Percentiles rank a stretch among this genome's conserved stretches.
Evolutionary conservation across 23 red algal genomes (phyloP).

Genomic region (Gracilaria vermiculophylla): DNA sequence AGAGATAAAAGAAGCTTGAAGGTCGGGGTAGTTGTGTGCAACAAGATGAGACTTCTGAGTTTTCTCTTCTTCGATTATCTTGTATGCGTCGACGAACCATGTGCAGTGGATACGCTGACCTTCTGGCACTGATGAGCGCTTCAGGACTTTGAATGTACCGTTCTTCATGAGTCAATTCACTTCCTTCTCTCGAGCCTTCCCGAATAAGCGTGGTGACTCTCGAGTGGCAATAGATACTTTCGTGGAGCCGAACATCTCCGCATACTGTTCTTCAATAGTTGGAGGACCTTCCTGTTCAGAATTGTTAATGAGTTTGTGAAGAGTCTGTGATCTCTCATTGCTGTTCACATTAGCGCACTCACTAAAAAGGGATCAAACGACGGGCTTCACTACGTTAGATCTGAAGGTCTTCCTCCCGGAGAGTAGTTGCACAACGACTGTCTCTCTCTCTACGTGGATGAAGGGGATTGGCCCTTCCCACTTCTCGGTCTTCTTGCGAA

Average conservation of each 20-base stretch:
- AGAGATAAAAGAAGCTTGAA: not conserved
- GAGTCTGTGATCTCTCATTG: too few species aligned
- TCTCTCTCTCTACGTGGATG: slow-evolving; percentile 23
- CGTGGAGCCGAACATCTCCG: too few species aligned
- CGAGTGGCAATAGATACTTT: too few species aligned
- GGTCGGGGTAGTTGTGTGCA: slow-evolving; percentile 13
- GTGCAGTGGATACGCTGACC: slow-evolving; percentile 8
- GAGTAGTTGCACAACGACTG: slow-evolving; percentile 28
- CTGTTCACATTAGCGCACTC: too few species aligned
- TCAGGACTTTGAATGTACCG: slow-evolving; percentile 33
- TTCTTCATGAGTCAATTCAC: not conserved
- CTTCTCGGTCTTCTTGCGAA: not conserved
- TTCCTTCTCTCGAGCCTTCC: not conserved
- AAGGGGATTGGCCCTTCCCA: slow-evolving; percentile 36
- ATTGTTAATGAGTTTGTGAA: too few species aligned
- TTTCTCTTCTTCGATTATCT: not conserved
- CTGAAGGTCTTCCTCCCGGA: slow-evolving; percentile 18
- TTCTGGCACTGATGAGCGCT: not conserved
- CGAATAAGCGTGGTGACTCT: too few species aligned
- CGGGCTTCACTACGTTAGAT: slow-evolving; percentile 17
- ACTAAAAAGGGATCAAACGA: not conserved
- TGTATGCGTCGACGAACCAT: not conserved
- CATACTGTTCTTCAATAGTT: too few species aligned
- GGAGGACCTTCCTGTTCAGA: too few species aligned
- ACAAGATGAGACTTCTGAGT: slow-evolving; percentile 24